These are phyloP conservation scores for Irpex sp. DNA, from an alignment of 1,284 basidiomycete species.

Conservation along the genomic window DNA sequence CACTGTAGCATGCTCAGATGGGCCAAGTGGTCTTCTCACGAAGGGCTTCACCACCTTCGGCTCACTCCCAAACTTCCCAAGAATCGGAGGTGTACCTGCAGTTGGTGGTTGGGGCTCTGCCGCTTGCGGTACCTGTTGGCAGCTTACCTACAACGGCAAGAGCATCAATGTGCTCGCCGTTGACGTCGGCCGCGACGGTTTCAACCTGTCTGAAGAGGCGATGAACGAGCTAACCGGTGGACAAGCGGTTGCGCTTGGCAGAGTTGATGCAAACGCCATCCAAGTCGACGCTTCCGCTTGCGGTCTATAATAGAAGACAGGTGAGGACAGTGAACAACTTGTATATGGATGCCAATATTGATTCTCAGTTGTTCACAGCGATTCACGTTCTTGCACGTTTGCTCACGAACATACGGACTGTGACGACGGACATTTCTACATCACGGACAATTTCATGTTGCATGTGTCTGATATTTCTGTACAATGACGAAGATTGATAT, in stretches of 20 bases:
- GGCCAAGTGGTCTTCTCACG: constrained; percentile 33
- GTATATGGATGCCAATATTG: no score
- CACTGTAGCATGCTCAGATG: constrained; percentile 41
- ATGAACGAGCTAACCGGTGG: constrained; percentile 39
- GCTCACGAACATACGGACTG: no score
- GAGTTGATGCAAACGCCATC: constrained; percentile 31
- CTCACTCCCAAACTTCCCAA: constrained; percentile 43
- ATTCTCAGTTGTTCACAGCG: no score
- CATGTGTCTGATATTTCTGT: background rate
- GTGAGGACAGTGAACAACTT: background rate
- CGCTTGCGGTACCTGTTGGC: constrained; percentile 44
- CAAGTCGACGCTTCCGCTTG: constrained; percentile 34
- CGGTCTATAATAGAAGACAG: constrained; percentile 26
- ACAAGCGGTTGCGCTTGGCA: constrained; percentile 32
- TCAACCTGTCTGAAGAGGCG: constrained; percentile 36
- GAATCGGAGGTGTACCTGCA: constrained; percentile 41
- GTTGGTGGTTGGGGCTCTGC: constrained; percentile 39
- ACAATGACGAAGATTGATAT: background rate
- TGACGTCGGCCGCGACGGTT: constrained; percentile 33
- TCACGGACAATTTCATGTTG: background rate
- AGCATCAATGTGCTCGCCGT: constrained; percentile 39
- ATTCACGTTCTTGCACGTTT: no score
- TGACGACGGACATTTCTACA: no score
- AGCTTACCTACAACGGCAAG: constrained; percentile 34
- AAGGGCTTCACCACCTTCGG: constrained; percentile 40